Evolutionary conservation across 805 yeast species (phyloP), one percentile per base, ranked within the genome.

Genomic region (Starmerella apis): DNA sequence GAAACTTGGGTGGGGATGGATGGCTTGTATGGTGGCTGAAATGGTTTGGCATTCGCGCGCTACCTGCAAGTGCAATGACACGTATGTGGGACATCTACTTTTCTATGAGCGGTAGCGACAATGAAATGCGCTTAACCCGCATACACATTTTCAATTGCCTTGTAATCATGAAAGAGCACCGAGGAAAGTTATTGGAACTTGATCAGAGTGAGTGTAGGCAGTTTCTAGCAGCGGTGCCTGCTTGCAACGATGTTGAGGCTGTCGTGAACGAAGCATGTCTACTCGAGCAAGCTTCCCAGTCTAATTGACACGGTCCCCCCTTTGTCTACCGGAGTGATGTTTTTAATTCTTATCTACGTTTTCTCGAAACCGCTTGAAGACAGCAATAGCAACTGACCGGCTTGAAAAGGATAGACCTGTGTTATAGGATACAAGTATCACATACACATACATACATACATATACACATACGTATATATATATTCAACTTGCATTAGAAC

Each of bases 11-110:
- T 38, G 86, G 83, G 55, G 92, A 85, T 58, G 87, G 81, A 61
- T 88, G 96, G 96, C 70, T 87, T 23, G 74, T 86, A 35, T 88
- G 95, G 95, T 88, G 96, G 96, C 71, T 88, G 55, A 86, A 86
- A 62, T 88, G 84, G 74, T 77, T 85, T 61, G 96, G 96, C 19
- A 77, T 92, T 13, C 84, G 84, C 65, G 86, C 82, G 6, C 79
- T 94, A 76, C 81, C 87, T 39, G 75, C 83, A 54, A 73, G 72
- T 51, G 95, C 86, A 65, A 68, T 96, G 47, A 95, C 92, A 11
- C 72, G 95, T 53, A 72, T 86, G 6, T 88, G 97, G 97, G 97
- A 88, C 67, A 68, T 79, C 55, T 65, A 87, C 41, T 65, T 88
- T 23, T 95, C 96, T 1, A 86, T 88, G 79, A 20, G 47, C 18